Conservation (phyloP, 2,329 filamentous ascomycete species). For the Fusarium abutilonis region DNA sequence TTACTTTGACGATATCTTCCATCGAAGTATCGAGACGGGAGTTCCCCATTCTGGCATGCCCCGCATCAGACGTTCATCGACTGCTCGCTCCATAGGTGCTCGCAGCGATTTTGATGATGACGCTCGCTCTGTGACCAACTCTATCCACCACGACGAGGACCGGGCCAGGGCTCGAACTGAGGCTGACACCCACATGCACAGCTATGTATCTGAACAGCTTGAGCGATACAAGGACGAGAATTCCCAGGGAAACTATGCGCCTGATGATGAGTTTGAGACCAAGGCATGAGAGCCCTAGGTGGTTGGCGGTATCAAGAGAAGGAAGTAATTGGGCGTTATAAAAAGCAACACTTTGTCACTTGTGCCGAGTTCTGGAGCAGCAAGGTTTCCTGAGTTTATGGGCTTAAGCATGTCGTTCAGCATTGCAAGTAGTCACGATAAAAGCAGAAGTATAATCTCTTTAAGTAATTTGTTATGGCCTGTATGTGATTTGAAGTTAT, state of each 20-base stretch:
- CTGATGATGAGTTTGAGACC: conserved; percentile 61
- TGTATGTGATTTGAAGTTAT: neutral
- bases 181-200: conserved; percentile 76
- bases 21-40: conserved; percentile 53
- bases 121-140: conserved; percentile 47
- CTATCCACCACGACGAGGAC: conserved; percentile 54
- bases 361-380: conserved; percentile 11
- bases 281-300: conserved; percentile 42
- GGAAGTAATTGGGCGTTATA: conserved; percentile 28
- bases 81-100: conserved; percentile 82
- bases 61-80: conserved; percentile 79
- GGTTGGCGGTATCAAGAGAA: conserved; percentile 16
- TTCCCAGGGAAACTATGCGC: conserved; percentile 39
- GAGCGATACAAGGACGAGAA: conserved; percentile 66
- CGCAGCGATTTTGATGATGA: conserved; percentile 78
- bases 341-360: conserved; percentile 28
- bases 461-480: neutral
- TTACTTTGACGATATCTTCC: conserved; percentile 93
- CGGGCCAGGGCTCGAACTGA: conserved; percentile 60
- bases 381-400: conserved; percentile 19
- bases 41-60: conserved; percentile 56
- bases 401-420: conserved; percentile 23
- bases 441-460: conserved; percentile 4
- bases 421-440: conserved; percentile 18
- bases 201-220: conserved; percentile 85